Percentiles rank a stretch among this genome's conserved stretches.
These are phyloP conservation scores for Phyllosticta citrichinensis DNA, from an alignment of 2,329 filamentous ascomycete species.

Conservation along the genomic window DNA sequence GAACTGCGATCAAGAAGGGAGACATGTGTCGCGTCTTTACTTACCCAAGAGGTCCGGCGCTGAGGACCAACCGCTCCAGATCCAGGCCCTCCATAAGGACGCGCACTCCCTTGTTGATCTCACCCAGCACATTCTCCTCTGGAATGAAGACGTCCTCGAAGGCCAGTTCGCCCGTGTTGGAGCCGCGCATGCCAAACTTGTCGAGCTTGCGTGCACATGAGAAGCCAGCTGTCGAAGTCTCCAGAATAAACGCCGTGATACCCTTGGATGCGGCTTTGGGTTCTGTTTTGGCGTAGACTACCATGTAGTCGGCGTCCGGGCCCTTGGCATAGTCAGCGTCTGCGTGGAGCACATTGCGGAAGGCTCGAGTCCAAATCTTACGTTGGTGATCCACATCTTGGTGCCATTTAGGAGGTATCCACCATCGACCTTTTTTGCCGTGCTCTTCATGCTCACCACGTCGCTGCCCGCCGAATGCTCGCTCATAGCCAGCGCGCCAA, in stretches of 20 bases:
- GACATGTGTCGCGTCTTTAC: conserved; percentile 3
- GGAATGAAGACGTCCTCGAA: conserved; percentile 91
- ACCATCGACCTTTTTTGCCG: conserved; percentile 68
- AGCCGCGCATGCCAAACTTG: conserved; percentile 96
- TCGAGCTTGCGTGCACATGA: conserved; percentile 83
- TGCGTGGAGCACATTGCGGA: conserved; percentile 11
- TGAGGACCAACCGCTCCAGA: conserved; percentile 83
- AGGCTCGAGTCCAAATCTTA: too few relatives aligned
- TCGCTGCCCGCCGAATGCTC: conserved; percentile 86
- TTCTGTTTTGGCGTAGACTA: conserved; percentile 95
- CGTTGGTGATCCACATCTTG: conserved; percentile 99
- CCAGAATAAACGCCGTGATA: conserved; percentile 89
- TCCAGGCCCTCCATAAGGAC: conserved; percentile 96
- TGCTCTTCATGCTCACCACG: conserved; percentile 91
- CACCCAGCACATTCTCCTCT: conserved; percentile 66
- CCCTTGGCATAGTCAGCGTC: conserved; percentile 32
- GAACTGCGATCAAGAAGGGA: not conserved
- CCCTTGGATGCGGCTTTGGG: conserved; percentile 75
- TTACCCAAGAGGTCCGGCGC: conserved; percentile 73
- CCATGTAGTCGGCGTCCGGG: conserved; percentile 81
- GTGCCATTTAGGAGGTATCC: conserved; percentile 79
- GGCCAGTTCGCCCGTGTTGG: conserved; percentile 87
- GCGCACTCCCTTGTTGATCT: conserved; percentile 69
- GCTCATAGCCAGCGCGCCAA: conserved; percentile 90
- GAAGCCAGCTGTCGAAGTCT: conserved; percentile 64